phyloP scores from a whole-genome alignment of 352 stramenopile genomes.

The Phytophthora niederhauseri region DNA sequence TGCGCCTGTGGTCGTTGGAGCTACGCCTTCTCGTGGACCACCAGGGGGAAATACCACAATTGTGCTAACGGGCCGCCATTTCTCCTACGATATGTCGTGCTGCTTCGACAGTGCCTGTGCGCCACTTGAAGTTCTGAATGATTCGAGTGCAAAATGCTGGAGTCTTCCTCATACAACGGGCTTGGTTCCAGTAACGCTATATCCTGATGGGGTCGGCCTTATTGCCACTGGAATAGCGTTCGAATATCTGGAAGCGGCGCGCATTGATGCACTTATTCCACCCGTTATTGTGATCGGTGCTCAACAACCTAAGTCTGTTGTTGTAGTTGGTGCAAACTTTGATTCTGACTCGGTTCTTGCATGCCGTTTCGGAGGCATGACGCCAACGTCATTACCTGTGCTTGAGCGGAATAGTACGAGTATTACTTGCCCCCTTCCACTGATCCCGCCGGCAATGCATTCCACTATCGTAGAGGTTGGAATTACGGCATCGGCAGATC shows the following conservation, averaged over 20 bases:
- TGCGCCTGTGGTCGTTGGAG: slow-evolving; percentile 24
- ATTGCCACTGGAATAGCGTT: slow-evolving; percentile 30
- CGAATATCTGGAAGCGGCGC: slow-evolving; percentile 22
- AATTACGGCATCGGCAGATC: slow-evolving; percentile 14
- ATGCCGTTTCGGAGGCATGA: slow-evolving; percentile 37
- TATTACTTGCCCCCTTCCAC: slow-evolving; percentile 38
- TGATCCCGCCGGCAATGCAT: slow-evolving; percentile 21
- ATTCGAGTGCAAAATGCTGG: slow-evolving; percentile 30
- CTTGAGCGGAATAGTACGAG: slow-evolving; percentile 20
- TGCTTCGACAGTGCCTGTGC: slow-evolving; percentile 53
- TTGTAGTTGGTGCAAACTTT: slow-evolving; percentile 37
- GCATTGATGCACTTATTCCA: slow-evolving; percentile 28
- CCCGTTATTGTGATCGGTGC: slow-evolving; percentile 37
- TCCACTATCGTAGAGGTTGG: slow-evolving; percentile 32
- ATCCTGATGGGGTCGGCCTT: slow-evolving; percentile 10
- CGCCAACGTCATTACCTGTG: not conserved
- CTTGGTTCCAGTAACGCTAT: slow-evolving; percentile 23
- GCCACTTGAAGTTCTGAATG: slow-evolving; percentile 21
- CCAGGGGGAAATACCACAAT: slow-evolving; percentile 31
- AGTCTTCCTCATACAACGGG: slow-evolving; percentile 22
- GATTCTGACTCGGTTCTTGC: slow-evolving; percentile 5
- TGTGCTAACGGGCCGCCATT: slow-evolving; percentile 30
- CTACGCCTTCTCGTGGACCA: slow-evolving; percentile 32
- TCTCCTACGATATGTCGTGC: slow-evolving; percentile 40
- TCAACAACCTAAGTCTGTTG: slow-evolving; percentile 21